Evolutionary conservation across 2,329 filamentous ascomycete species (phyloP), one percentile per base, ranked within the genome.

Genomic region (Trichoderma gracile): DNA sequence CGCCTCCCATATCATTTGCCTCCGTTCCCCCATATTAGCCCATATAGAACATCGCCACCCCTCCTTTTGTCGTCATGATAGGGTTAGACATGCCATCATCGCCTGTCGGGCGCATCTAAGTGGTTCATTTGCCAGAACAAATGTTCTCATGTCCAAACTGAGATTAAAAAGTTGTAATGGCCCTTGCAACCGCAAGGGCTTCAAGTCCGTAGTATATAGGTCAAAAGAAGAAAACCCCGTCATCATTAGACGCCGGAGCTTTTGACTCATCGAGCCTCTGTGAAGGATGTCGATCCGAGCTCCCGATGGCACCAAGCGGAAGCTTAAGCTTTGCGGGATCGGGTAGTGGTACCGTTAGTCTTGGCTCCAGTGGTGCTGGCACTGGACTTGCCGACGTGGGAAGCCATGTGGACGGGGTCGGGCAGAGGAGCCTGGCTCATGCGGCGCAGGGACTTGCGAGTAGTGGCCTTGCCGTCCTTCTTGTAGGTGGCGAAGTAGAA

Each of bases 401-500:
- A 76, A 75, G 81, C 77, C 77, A 81, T 74, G 74, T 89, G 85
- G 76, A 91, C 90, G 43, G 50, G 60, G 77, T 96, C 93, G 71
- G 94, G 91, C 58, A 95, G 82, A 70, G 84, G 84, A 59, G 85
- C 84, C 77, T 87, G 84, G 71, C 82, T 85, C 84, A 88, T 88
- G 70, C 84, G 83, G 67, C 86, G 85, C 67, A 89, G 82, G 45
- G 85, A 84, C 83, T 94, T 95, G 79, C 91, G 93, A 73, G 91
- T 91, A 72, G 89, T 93, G 66, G 84, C 86, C 84, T 93, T 94
- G 77, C 87, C 86, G 67, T 89, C 88, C 84, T 92, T 93, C 82
- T 89, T 91, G 83, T 99, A 99, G 67, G 94, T 99, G 70, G 93
- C 93, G 71, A 96, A 85, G 86, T 98, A 99, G 89, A 99, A 99